Percentiles rank a stretch among this genome's conserved stretches.
phyloP scores from a whole-genome alignment of 495 filamentous ascomycete species.

The Umbilicaria muhlenbergii region DNA sequence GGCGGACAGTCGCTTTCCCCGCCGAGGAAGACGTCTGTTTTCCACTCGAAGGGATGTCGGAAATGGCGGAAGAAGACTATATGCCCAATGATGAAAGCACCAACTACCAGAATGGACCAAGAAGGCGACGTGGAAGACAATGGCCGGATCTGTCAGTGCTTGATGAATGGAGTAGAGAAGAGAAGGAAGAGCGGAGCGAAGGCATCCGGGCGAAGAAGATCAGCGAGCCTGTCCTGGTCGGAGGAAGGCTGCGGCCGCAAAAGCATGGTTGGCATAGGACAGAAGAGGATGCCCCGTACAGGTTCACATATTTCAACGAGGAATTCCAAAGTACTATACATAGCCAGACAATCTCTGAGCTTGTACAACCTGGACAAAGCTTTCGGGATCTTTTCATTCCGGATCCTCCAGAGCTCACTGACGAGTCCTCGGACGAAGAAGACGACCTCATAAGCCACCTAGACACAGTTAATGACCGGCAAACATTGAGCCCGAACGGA shows the following conservation, averaged over 20 bases:
- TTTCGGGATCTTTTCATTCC: constrained; percentile 81
- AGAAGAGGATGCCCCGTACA: constrained; percentile 81
- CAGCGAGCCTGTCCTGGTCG: constrained; percentile 81
- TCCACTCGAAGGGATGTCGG: constrained; percentile 61
- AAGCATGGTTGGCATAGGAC: constrained; percentile 67
- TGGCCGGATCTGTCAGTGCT: constrained; percentile 64
- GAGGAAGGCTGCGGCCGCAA: constrained; percentile 71
- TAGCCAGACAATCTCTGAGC: constrained; percentile 82
- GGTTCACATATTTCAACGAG: constrained; percentile 98
- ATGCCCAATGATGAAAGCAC: constrained; percentile 23
- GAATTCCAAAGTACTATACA: constrained; percentile 90
- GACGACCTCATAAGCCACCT: constrained; percentile 27
- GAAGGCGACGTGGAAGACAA: constrained; percentile 35
- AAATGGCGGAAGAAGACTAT: constrained; percentile 63
- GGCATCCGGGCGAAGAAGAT: constrained; percentile 83
- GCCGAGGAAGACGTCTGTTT: constrained; percentile 91
- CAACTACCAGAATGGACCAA: constrained; percentile 23
- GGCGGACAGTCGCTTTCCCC: constrained; percentile 34
- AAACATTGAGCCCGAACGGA: constrained; percentile 8
- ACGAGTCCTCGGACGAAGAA: constrained; percentile 46
- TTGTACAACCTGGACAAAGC: constrained; percentile 66
- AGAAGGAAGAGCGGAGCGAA: constrained; percentile 80
- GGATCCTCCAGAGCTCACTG: constrained; percentile 46
- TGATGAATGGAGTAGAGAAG: constrained; percentile 80
- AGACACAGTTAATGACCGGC: constrained; percentile 23